Evolutionary conservation across 1,284 basidiomycete genomes (phyloP), one percentile per base, ranked within the genome.

Genomic region (Tremellales sp.): DNA sequence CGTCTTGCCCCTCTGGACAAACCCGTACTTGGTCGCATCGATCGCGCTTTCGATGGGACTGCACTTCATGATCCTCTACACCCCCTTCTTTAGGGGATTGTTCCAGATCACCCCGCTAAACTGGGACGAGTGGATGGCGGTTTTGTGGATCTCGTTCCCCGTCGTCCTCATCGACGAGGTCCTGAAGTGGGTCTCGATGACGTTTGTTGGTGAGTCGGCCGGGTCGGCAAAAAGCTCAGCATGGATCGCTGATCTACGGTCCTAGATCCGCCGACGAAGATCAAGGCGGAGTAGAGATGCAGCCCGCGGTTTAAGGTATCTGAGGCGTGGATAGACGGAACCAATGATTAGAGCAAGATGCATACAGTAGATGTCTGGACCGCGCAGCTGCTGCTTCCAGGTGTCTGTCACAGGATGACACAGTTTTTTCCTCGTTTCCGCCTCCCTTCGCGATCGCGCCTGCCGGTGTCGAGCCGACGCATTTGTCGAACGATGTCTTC

Each of bases 51-150:
- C 86, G 67, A 94, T 98, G 89, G 82, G 73, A 0, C 77, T 97
- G 25, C 94, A 98, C 73, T 82, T 94, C 65, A 85, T 84, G 75
- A 97, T 97, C 63, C 78, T 97, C 60, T 97, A 97, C 70, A 87
- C 94, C 37, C 91, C 92, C 4, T 86, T 92, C 81, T 90, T 97
- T 72, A 62, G 89, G 84, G 76, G 82, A n/a, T 68, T 94, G 48
- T 97, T 98, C 72, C 85, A 86, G 44, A 94, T 97, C 68, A 85
- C 85, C 0, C 87, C 92, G 3, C 79, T 98, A 48, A 93, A 91
- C 75, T 86, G 82, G 83, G 74, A 73, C 14, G 94, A 98, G 74
- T 97, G 94, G 92, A 83, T 86, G 70, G 92, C 90, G n/a, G 93
- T 98, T 7, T 68, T 98, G 49, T 81, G 78, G 61, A 80, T 97